Base-by-base conservation (phyloP, 257 asterid genomes). In the Solanum appendiculatum region DNA sequence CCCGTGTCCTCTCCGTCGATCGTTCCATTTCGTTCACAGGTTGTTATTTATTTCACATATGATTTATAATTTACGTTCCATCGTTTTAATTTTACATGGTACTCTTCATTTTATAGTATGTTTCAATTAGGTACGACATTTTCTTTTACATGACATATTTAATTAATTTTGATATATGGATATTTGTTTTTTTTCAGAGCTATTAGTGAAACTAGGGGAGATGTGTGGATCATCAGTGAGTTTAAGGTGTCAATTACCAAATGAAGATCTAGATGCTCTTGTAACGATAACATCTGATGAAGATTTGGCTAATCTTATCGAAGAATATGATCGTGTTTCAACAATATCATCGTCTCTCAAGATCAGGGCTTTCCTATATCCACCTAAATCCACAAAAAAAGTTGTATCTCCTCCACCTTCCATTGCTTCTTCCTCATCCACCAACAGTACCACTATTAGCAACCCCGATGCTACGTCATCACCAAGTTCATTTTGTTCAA, bases 241-340 rank as follows among this genome's bases (percentile, higher is more conserved):
- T 70, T 86, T 94, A 54, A 91, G 95, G 88, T 96, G 99, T 86
- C 97, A 95, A 80, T 85, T 96, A 73, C 99, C 99, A 21, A 73
- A 89, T 1, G 99, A 96, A 66, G 99, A 96, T 84, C 72, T 95
- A 86, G 99, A 96, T 91, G 98, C 99, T 0, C 86, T 96, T 64
- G 92, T 96, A 7, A 92, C 98, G 4, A 90, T 96, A 64, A 96
- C 96, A 72, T 94, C 94, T 56, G 98, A 93, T 33, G 98, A 96
- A 86, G 98, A 96, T 89, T 95, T 96, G 2, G 89, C 90, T 23
- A 93, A 93, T 87, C 92, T 96, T 86, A 91, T 95, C 73, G 99
- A 96, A 89, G 99, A 96, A 90, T 94, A 95, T 91, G 94, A 94
- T 34, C 92, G 84, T 36, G 89, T 64, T 13, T 91, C 93, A 0